phyloP scores from a whole-genome alignment of 2,329 filamentous ascomycete species.

The Balansia obtecta region DNA sequence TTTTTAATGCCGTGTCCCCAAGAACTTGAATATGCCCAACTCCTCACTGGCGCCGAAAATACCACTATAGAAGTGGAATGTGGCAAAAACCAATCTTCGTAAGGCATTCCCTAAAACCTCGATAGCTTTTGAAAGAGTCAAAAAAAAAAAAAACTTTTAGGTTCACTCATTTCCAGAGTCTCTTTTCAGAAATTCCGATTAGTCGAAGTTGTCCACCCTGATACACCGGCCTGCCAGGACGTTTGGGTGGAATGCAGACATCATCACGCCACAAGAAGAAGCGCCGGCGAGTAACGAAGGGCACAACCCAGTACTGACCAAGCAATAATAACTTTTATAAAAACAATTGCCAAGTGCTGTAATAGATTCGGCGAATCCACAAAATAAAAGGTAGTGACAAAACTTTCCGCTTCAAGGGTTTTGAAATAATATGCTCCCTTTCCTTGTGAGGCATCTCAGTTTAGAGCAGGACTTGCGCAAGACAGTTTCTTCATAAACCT shows the following conservation, averaged over 20 bases:
- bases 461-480: conserved; percentile 2
- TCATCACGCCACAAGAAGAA: conserved; percentile 2
- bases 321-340: conserved; percentile 7
- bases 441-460: conserved; percentile 1
- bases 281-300: neutral
- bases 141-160: neutral
- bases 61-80: neutral
- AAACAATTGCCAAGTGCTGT: conserved; percentile 1
- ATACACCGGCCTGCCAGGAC: neutral
- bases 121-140: neutral
- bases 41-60: neutral
- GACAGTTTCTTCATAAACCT: neutral
- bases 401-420: conserved; percentile 1
- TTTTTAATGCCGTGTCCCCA: neutral
- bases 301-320: conserved; percentile 5
- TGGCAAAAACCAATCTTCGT: neutral
- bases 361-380: conserved; percentile 3
- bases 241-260: conserved; percentile 2
- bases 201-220: neutral
- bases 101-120: too few relatives aligned
- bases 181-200: neutral
- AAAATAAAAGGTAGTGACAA: conserved; percentile 2
- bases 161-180: neutral
- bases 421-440: neutral
- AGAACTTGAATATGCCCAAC: neutral